These are phyloP conservation scores for Nepenthes mirabilis DNA, from an alignment of 148 eudicot genomes.

Conservation along the genomic window DNA sequence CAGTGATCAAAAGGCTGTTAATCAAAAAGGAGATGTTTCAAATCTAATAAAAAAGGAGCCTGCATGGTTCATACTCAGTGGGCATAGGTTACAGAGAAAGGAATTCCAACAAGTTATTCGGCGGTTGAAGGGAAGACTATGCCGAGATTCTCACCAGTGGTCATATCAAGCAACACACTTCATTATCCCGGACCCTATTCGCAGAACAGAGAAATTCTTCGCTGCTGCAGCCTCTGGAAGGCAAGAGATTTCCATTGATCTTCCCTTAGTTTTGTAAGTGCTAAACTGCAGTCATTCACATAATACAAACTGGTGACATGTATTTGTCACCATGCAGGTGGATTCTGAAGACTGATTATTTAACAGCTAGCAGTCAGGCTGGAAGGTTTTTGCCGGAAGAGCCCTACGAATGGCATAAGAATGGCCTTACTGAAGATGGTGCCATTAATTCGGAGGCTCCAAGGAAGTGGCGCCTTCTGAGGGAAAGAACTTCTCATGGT, in stretches of 20 bases:
- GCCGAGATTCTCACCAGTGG: conserved; percentile 95
- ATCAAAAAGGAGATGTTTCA: background rate
- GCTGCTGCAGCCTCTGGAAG: conserved; percentile 99
- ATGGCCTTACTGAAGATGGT: conserved; percentile 73
- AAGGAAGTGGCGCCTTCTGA: conserved; percentile 91
- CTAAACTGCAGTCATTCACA: no score
- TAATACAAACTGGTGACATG: no score
- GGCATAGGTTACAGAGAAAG: conserved; percentile 80
- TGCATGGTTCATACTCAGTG: conserved; percentile 66
- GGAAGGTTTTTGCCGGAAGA: conserved; percentile 76
- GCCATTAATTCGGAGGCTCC: conserved; percentile 84
- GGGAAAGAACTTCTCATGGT: conserved; percentile 88
- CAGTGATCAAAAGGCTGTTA: conserved; percentile 10
- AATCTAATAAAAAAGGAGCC: conserved; percentile 19
- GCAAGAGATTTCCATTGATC: conserved; percentile 14
- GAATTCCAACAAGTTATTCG: conserved; percentile 79
- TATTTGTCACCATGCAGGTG: conserved; percentile 41
- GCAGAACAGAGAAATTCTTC: conserved; percentile 91
- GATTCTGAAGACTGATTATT: conserved; percentile 88
- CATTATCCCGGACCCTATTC: conserved; percentile 70
- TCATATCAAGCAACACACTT: conserved; percentile 97
- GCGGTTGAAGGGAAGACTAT: conserved; percentile 67
- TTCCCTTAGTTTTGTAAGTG: no score
- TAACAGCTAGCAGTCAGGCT: conserved; percentile 62
- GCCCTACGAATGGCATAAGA: conserved; percentile 92